Evolutionary conservation across 2,329 filamentous ascomycete species (phyloP).

Genomic region (Botryotinia convoluta): DNA sequence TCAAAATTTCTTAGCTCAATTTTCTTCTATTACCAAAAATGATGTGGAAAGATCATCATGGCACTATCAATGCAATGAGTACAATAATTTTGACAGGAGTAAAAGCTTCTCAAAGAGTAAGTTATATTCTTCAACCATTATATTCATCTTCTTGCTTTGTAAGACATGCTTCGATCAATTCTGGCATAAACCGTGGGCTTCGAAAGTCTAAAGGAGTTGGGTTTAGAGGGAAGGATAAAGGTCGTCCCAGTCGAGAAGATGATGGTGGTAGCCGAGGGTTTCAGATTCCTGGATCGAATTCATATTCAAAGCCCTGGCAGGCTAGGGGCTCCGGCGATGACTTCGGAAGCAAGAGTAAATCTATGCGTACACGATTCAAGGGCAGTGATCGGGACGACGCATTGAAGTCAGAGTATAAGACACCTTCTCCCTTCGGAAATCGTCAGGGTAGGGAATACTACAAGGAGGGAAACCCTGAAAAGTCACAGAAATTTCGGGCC

Average conservation of each 20-base stretch:
- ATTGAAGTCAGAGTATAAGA: not conserved
- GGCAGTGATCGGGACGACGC: not conserved
- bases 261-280: conserved; percentile 5
- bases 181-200: conserved; percentile 67
- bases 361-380: not conserved
- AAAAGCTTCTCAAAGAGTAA: conserved; percentile 21
- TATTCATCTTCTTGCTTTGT: conserved; percentile 19
- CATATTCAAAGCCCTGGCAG: not conserved
- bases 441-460: not conserved
- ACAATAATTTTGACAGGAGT: conserved; percentile 24
- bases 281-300: not conserved
- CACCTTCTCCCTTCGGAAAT: not conserved
- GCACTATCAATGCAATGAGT: conserved; percentile 28
- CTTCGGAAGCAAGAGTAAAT: not conserved
- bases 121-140: not conserved
- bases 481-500: not conserved
- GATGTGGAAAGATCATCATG: not conserved
- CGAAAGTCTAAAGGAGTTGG: conserved; percentile 47
- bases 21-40: not conserved
- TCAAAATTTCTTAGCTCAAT: conserved; percentile 7
- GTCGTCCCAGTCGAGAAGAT: not conserved
- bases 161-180: conserved; percentile 58
- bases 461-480: not conserved
- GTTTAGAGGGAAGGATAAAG: conserved; percentile 31
- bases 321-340: not conserved